phyloP scores from a whole-genome alignment of 202 grass and related monocot genomes.

The Miscanthus sacchariflorus region DNA sequence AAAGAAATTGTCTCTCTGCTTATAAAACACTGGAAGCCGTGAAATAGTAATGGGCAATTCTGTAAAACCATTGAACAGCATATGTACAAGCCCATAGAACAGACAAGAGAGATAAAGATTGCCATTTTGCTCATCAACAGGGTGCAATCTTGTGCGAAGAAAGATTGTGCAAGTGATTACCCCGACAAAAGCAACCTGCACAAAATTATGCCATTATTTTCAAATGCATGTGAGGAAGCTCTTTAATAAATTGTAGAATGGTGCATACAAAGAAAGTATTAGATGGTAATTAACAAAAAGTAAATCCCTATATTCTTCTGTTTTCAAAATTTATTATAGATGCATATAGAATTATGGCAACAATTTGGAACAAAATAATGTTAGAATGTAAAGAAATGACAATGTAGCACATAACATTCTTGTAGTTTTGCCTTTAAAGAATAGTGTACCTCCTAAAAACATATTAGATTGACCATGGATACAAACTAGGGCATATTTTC shows the following conservation, averaged over 20 bases:
- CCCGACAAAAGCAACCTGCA: conserved; percentile 76
- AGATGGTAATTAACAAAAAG: not conserved
- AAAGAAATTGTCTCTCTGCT: conserved; percentile 82
- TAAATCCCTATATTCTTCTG: not conserved
- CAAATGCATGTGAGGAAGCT: not conserved
- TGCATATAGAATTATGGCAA: not conserved
- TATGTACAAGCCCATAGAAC: conserved; percentile 77
- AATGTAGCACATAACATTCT: not conserved
- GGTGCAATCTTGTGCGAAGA: conserved; percentile 72
- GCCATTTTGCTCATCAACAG: conserved; percentile 67
- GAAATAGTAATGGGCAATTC: conserved; percentile 77
- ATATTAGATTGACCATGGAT: not conserved
- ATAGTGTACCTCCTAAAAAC: not conserved
- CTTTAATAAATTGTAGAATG: not conserved
- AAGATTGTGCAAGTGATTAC: conserved; percentile 74
- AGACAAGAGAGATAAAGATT: conserved; percentile 74
- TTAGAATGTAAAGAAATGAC: not conserved
- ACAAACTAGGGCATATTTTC: not conserved
- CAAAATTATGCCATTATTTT: conserved; percentile 12
- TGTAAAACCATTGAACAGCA: conserved; percentile 87
- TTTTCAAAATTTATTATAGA: conserved; percentile 11
- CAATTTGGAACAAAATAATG: not conserved
- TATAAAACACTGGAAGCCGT: conserved; percentile 77
- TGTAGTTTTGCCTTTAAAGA: not conserved
- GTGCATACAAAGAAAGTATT: not conserved